Base-by-base conservation (phyloP, 768 basidiomycete genomes). In the Russula earlei region DNA sequence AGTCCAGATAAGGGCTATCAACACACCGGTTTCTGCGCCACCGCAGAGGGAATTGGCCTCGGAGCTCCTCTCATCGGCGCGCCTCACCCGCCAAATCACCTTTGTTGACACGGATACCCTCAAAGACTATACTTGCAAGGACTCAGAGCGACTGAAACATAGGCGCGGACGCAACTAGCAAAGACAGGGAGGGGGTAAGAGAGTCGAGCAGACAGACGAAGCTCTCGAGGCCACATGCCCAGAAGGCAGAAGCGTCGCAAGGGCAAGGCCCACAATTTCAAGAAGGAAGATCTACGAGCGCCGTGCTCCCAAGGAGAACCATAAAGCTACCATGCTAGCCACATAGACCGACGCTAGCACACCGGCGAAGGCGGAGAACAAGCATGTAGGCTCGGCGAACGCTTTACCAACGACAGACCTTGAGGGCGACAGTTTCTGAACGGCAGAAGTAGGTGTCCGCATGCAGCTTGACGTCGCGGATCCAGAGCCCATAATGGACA, bases 171-270 rank as follows among this genome's bases (percentile, higher is more conserved):
- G 31, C 31, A 33, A 33, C 11, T 11, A 33, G 4, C 14, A 4
- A 7, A 19, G 11, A 2, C 29, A 33, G 19, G 19, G 12, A 5
- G 19, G 17, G 31, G 12, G 12, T 22, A 46, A 46, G 19, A 31
- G 20, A 5, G 29, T 20, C 6, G n/a, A 11, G 8, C 41, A 33
- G 20, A 19, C 20, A 0, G 15, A 41, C 12, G 40, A 33, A 11
- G 12, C 27, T 5, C 31, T 46, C 9, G 24, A 34, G 0, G 24
- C 36, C 5, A 27, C 36, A 0, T 9, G 20, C 0, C 6, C 8
- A 7, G 40, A 52, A 1, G 59, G 54, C 52, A 20, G 3, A 54
- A 53, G 63, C 37, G 50, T 2, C 22, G 42, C 9, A 36, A 52
- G 22, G 52, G 52, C 33, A 44, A 44, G 3, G 43, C 42, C 33